Evolutionary conservation across 2,329 filamentous ascomycete genomes (phyloP), one percentile per base, ranked within the genome.

Genomic region (Didymella arachidicola): DNA sequence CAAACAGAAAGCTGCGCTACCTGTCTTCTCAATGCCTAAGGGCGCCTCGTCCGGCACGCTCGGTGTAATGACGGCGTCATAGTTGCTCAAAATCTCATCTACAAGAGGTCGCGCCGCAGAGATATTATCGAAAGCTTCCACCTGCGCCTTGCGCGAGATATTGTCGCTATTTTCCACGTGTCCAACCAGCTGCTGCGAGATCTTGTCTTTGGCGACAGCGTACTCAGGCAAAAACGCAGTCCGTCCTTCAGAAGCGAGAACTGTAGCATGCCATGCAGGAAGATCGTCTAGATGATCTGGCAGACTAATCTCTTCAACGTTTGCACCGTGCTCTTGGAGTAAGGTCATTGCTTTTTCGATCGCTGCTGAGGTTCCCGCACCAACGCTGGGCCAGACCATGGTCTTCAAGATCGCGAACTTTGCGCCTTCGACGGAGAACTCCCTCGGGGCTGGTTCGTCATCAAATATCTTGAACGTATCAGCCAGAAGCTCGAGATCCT

Each of bases 31-130:
- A 0, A 80, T 68, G 0, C 86, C 87, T 0, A 80, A 55, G 0
- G 87, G 86, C 0, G 87, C 87, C 63, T 87, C 86, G 53, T 87
- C 87, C 0, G 81, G 66, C 0, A 83, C 84, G 64, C 86, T 88
- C 0, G 87, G 87, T 0, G 81, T 83, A 10, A 90, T 63, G 0
- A 89, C 78, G 0, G 84, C 85, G 14, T 79, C 81, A 58, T 87
- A 89, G 16, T 73, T 68, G 0, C 73, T 72, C 0, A 81, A 79
- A 4, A 89, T 79, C 1, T 71, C 75, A 63, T 89, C 87, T 4
- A 85, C 80, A 18, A 80, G 76, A 0, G 86, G 84, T 29, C 87
- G 75, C 16, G 86, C 74, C 0, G 78, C 77, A 0, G 85, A 83
- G 18, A 85, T 79, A 1, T 77, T 76, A 62, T 89, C 86, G 41